A percentile compares a stretch with the other conserved stretches of the same genome.
Conservation (phyloP, 176 grass and related monocot genomes). For the Thinopyrum elongatum region DNA sequence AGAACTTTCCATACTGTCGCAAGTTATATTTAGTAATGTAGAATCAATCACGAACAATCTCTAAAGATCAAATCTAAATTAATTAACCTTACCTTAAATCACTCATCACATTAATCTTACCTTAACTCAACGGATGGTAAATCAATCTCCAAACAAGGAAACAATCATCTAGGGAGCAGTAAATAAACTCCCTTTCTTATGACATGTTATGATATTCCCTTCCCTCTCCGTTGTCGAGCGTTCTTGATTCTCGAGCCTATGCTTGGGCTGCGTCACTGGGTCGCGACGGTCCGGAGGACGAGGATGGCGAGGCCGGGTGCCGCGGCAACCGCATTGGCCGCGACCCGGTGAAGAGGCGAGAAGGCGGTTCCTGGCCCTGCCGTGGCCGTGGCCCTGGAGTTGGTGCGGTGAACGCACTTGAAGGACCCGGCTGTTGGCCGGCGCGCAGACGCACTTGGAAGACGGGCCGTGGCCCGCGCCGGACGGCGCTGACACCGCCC, state of each 20-base stretch:
- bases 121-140: too few relatives aligned
- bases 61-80: too few relatives aligned
- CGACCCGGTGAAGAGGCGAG: constrained; percentile 16
- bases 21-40: too few relatives aligned
- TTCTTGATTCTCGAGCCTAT: neutral
- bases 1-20: too few relatives aligned
- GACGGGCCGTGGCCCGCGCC: constrained; percentile 29
- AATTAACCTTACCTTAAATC: too few relatives aligned
- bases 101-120: too few relatives aligned
- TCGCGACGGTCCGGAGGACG: constrained; percentile 52
- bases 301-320: constrained; percentile 8
- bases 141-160: too few relatives aligned
- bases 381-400: constrained; percentile 41
- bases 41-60: too few relatives aligned
- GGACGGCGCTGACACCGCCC: constrained; percentile 25
- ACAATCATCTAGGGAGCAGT: too few relatives aligned
- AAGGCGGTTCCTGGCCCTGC: neutral
- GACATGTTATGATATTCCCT: too few relatives aligned
- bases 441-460: constrained; percentile 72
- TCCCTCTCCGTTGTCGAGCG: too few relatives aligned
- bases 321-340: constrained; percentile 2
- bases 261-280: constrained; percentile 37
- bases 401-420: constrained; percentile 80
- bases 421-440: constrained; percentile 69
- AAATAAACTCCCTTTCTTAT: too few relatives aligned